Evolutionary conservation across 441 rosid species (phyloP).

Genomic region (Erysimum pusillum): DNA sequence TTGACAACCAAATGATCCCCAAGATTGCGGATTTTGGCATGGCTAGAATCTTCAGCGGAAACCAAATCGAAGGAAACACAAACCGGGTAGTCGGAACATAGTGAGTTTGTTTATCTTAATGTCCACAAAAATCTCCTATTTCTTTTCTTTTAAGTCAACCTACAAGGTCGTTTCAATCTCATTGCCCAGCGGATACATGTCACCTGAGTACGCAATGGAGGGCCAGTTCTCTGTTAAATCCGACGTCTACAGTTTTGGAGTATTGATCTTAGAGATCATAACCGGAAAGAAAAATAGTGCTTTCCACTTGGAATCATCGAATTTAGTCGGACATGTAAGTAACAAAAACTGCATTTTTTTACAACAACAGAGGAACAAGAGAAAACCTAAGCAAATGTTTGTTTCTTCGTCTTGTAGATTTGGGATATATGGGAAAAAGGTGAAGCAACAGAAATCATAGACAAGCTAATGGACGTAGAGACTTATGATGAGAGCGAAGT

Average conservation of each 20-base stretch:
- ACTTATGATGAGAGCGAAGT: slow-evolving; percentile 39
- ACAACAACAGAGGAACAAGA: slow-evolving; percentile 31
- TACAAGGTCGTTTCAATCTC: not conserved
- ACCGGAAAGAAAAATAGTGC: slow-evolving; percentile 55
- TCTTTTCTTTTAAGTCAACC: not conserved
- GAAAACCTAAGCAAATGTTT: not conserved
- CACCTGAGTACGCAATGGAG: slow-evolving; percentile 67
- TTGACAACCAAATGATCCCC: slow-evolving; percentile 65
- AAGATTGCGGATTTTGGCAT: slow-evolving; percentile 85
- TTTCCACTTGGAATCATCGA: slow-evolving; percentile 42
- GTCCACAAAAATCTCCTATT: not conserved
- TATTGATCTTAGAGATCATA: slow-evolving; percentile 63
- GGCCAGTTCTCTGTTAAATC: slow-evolving; percentile 64
- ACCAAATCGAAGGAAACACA: slow-evolving; percentile 63
- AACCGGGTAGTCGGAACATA: slow-evolving; percentile 76
- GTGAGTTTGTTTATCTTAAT: slow-evolving; percentile 50
- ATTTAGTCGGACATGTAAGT: slow-evolving; percentile 62
- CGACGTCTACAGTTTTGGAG: slow-evolving; percentile 71
- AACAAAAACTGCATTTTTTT: slow-evolving; percentile 33
- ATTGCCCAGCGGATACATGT: slow-evolving; percentile 67
- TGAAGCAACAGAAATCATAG: slow-evolving; percentile 48
- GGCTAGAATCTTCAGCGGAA: slow-evolving; percentile 65
- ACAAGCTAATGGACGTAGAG: slow-evolving; percentile 38
- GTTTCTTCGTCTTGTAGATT: slow-evolving; percentile 42
- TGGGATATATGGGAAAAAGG: slow-evolving; percentile 63